Evolutionary conservation across 2,329 filamentous ascomycete genomes (phyloP).

Genomic region (Monosporascus sp.): DNA sequence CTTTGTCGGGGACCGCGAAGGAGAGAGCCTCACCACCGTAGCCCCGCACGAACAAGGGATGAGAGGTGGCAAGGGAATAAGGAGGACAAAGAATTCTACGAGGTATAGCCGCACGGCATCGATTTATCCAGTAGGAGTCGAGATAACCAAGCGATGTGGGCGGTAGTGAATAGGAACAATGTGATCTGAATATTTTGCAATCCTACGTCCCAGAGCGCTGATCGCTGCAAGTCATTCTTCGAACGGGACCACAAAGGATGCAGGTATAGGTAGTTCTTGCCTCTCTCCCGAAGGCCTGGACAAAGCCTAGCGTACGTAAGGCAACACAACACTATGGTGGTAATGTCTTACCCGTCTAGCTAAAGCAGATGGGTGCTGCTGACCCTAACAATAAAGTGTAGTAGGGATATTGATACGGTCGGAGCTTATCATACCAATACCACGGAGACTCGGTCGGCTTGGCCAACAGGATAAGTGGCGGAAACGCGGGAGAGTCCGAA

Average conservation of each 20-base stretch:
- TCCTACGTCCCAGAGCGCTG: background rate
- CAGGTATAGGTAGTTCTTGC: background rate
- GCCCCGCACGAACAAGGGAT: conserved; percentile 14
- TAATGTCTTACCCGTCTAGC: background rate
- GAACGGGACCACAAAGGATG: background rate
- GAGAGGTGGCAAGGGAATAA: conserved; percentile 10
- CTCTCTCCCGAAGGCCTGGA: background rate
- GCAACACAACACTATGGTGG: background rate
- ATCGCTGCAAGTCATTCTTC: background rate
- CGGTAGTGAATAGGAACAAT: conserved; percentile 4
- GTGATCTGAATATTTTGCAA: background rate
- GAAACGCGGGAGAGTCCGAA: too few species aligned
- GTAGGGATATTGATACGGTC: background rate
- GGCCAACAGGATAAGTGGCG: too few species aligned
- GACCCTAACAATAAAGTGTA: background rate
- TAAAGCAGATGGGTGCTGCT: background rate
- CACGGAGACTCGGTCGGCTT: background rate
- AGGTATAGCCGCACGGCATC: conserved; percentile 4
- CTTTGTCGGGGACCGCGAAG: conserved; percentile 14
- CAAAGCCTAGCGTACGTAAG: background rate
- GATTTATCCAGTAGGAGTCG: conserved; percentile 5
- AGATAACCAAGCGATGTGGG: conserved; percentile 12
- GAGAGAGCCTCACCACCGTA: conserved; percentile 10
- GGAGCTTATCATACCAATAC: background rate
- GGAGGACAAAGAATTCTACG: conserved; percentile 13